A percentile compares a stretch with the other conserved stretches of the same genome.
Conservation (phyloP, 1,284 basidiomycete genomes). For the Malassezia sympodialis region DNA sequence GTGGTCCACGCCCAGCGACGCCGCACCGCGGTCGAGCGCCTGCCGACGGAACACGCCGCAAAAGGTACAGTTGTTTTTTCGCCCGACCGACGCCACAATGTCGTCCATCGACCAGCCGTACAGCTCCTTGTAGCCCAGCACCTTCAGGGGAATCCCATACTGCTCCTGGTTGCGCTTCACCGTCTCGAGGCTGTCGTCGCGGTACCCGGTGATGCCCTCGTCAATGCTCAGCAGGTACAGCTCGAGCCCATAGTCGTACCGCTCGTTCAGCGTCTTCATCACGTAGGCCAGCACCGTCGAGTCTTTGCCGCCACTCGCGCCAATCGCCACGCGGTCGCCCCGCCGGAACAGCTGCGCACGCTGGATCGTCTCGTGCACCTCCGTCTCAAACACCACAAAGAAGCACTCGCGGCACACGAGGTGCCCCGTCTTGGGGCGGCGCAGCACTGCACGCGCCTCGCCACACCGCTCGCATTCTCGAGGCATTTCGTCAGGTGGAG, state of each 20-base stretch:
- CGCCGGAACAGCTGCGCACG: slow-evolving; percentile 61
- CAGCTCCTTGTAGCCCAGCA: slow-evolving; percentile 85
- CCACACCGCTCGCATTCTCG: slow-evolving; percentile 65
- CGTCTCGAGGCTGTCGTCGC: slow-evolving; percentile 95
- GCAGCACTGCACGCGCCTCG: slow-evolving; percentile 71
- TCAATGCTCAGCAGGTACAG: slow-evolving; percentile 92
- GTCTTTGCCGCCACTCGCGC: slow-evolving; percentile 96
- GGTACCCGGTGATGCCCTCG: slow-evolving; percentile 94
- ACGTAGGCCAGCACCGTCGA: slow-evolving; percentile 96
- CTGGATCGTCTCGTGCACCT: slow-evolving; percentile 89
- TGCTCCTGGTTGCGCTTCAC: slow-evolving; percentile 95
- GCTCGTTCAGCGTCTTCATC: slow-evolving; percentile 86
- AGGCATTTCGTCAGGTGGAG: slow-evolving; percentile 49
- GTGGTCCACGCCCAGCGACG: slow-evolving; percentile 79
- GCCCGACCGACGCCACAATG: slow-evolving; percentile 85
- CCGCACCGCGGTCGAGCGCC: slow-evolving; percentile 86
- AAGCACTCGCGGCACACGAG: slow-evolving; percentile 92
- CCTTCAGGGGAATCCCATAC: slow-evolving; percentile 89
- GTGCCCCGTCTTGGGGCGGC: slow-evolving; percentile 91
- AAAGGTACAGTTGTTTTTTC: slow-evolving; percentile 97
- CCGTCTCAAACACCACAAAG: slow-evolving; percentile 93
- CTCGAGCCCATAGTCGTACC: slow-evolving; percentile 83
- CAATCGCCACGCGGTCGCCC: slow-evolving; percentile 93
- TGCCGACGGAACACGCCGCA: slow-evolving; percentile 95
- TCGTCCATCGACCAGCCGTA: slow-evolving; percentile 99